Conservation (phyloP, 306 rosid genomes). For the Cucumis cinereus region DNA sequence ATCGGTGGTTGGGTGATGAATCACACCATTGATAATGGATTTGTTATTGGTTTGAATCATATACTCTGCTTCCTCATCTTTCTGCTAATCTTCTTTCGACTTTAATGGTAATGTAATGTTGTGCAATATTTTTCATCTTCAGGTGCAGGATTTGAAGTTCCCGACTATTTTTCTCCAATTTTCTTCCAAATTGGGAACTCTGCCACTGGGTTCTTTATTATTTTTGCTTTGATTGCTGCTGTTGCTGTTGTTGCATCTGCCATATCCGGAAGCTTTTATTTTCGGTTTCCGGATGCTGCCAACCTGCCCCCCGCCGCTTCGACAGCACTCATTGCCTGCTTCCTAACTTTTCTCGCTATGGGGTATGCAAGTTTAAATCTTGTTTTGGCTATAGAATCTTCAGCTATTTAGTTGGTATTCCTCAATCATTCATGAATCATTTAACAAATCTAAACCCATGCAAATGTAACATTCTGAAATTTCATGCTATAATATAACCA, state of each 20-base stretch:
- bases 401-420: neutral
- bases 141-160: slow-evolving; percentile 56
- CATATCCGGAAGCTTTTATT: slow-evolving; percentile 50
- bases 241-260: slow-evolving; percentile 69
- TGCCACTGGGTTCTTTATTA: slow-evolving; percentile 89
- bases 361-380: slow-evolving; percentile 34
- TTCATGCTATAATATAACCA: neutral
- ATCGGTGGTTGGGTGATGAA: slow-evolving; percentile 94
- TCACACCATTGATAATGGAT: slow-evolving; percentile 69
- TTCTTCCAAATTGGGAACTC: slow-evolving; percentile 89
- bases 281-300: slow-evolving; percentile 44
- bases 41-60: slow-evolving; percentile 43
- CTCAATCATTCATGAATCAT: neutral
- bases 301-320: slow-evolving; percentile 76
- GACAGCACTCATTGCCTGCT: slow-evolving; percentile 58
- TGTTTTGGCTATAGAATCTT: neutral
- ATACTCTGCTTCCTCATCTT: neutral
- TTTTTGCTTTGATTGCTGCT: slow-evolving; percentile 73
- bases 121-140: slow-evolving; percentile 19
- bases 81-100: neutral
- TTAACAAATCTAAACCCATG: neutral
- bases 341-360: slow-evolving; percentile 82
- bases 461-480: neutral
- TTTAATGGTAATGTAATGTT: neutral
- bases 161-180: slow-evolving; percentile 81